Conservation (phyloP, 2,329 filamentous ascomycete species). For the Calonectria leucothoes region DNA sequence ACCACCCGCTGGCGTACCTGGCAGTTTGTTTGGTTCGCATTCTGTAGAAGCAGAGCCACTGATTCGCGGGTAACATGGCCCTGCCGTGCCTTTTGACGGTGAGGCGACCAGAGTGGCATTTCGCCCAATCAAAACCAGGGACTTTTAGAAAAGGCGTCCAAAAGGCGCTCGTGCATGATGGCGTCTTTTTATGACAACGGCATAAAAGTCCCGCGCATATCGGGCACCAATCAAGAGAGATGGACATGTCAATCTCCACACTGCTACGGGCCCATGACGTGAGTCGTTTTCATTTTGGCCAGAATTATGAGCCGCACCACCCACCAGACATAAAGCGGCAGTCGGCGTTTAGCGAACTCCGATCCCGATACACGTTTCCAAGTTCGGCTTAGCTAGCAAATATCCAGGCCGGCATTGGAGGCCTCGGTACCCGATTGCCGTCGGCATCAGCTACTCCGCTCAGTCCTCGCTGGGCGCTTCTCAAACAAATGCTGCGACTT, state of each 20-base stretch:
- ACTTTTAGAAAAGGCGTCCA: not conserved
- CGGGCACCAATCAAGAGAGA: not conserved
- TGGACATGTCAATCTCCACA: not conserved
- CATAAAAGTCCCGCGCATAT: not conserved
- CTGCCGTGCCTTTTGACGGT: not conserved
- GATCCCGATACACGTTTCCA: not conserved
- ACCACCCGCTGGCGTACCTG: too few relatives aligned
- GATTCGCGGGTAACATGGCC: not conserved
- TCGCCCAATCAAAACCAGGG: not conserved
- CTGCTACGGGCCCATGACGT: not conserved
- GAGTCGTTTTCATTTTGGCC: not conserved
- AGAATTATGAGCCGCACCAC: not conserved
- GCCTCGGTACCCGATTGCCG: not conserved
- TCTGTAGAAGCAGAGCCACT: not conserved
- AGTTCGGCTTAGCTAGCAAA: not conserved
- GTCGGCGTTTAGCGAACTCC: not conserved
- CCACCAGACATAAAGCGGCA: not conserved
- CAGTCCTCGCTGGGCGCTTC: not conserved
- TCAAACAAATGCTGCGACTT: not conserved
- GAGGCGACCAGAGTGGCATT: not conserved
- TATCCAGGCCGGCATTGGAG: not conserved
- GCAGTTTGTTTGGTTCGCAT: not conserved
- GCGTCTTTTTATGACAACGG: not conserved
- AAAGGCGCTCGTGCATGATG: not conserved
- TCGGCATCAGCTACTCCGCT: not conserved